phyloP scores from a whole-genome alignment of 192 early-diverging fungal genomes.

The Jimgerdemannia lactiflua region DNA sequence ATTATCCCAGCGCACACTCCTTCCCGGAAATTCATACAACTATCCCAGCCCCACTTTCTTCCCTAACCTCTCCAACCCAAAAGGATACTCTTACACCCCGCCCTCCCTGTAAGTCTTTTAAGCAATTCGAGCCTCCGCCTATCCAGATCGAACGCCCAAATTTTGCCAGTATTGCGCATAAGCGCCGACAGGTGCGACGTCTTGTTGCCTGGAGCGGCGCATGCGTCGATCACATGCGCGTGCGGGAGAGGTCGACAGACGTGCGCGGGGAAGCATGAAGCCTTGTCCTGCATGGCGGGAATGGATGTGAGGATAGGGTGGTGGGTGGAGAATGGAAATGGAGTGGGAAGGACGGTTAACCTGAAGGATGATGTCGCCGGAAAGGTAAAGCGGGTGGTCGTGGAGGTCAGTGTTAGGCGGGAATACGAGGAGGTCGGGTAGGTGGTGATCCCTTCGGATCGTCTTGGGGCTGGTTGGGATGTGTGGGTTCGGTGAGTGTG shows the following conservation, averaged over 20 bases:
- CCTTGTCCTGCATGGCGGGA: constrained; percentile 67
- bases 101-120: constrained; percentile 65
- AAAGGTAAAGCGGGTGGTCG: constrained; percentile 66
- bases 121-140: constrained; percentile 68
- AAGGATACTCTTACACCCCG: constrained; percentile 74
- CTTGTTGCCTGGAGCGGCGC: constrained; percentile 98
- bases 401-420: constrained; percentile 89
- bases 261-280: constrained; percentile 92
- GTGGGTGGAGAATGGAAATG: not conserved
- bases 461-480: constrained; percentile 27
- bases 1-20: not conserved
- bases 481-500: not conserved
- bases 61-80: not conserved
- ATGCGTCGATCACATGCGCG: constrained; percentile 84
- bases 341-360: constrained; percentile 12
- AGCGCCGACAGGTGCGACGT: constrained; percentile 90
- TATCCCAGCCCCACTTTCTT: not conserved
- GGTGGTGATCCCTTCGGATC: constrained; percentile 2
- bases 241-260: constrained; percentile 60
- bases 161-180: constrained; percentile 82
- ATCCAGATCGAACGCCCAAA: constrained; percentile 94
- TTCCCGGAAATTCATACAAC: too few relatives aligned
- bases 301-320: not conserved
- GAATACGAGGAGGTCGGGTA: constrained; percentile 64
- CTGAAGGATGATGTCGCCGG: constrained; percentile 86